Conservation (phyloP, 1,284 basidiomycete species). For the Taiwanofungus camphoratus region DNA sequence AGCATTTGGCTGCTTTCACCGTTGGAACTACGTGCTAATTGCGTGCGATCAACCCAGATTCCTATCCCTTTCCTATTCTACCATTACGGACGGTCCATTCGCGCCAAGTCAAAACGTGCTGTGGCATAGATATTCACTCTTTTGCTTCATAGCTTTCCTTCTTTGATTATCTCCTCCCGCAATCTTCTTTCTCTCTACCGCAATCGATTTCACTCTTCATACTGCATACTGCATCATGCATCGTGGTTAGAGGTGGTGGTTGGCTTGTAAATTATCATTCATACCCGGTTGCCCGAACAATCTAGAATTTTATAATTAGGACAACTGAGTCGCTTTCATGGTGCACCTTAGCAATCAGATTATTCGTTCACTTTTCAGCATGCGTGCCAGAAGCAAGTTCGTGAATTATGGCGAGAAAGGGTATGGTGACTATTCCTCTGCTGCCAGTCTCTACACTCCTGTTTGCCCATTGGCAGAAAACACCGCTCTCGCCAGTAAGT, state of each 20-base stretch:
- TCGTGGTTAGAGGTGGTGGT: slow-evolving; percentile 6
- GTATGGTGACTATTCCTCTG: too few species aligned
- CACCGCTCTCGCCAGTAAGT: too few species aligned
- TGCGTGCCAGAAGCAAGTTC: too few species aligned
- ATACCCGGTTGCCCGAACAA: slow-evolving; percentile 1
- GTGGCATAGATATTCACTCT: slow-evolving; percentile 12
- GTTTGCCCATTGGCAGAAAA: too few species aligned
- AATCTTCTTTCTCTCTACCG: not conserved
- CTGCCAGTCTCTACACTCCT: too few species aligned
- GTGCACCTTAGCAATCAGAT: too few species aligned
- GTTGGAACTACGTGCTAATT: slow-evolving; percentile 15
- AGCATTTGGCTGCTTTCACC: slow-evolving; percentile 33
- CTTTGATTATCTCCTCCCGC: not conserved
- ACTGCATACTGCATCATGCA: not conserved
- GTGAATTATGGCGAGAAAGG: too few species aligned
- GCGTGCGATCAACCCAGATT: slow-evolving; percentile 14
- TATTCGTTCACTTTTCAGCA: too few species aligned
- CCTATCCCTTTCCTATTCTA: slow-evolving; percentile 23
- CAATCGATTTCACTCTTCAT: not conserved
- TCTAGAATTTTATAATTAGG: not conserved
- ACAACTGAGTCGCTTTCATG: too few species aligned
- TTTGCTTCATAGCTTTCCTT: not conserved
- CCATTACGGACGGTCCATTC: slow-evolving; percentile 18
- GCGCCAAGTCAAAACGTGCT: slow-evolving; percentile 21
- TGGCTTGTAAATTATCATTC: slow-evolving; percentile 2